Conservation (phyloP, 768 basidiomycete genomes). For the Chalciporus pseudorubinellus region DNA sequence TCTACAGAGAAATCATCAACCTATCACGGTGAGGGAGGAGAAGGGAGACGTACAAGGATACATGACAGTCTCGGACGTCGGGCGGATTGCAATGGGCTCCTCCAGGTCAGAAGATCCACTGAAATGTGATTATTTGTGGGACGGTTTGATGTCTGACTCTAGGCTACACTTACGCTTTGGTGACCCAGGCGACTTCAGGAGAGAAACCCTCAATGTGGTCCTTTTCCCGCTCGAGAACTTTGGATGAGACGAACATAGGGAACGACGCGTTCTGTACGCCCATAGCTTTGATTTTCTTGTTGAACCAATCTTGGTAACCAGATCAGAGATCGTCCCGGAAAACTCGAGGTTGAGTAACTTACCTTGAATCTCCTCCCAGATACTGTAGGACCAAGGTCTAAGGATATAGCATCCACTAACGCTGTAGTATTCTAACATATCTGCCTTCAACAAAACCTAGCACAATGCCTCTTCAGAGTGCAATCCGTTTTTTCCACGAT, state of each 20-base stretch:
- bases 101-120: slow-evolving; percentile 92
- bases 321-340: neutral
- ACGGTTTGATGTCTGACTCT: neutral
- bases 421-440: slow-evolving; percentile 99
- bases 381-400: slow-evolving; percentile 94
- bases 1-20: slow-evolving; percentile 44
- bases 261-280: slow-evolving; percentile 98
- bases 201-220: slow-evolving; percentile 99
- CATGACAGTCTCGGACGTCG: slow-evolving; percentile 99
- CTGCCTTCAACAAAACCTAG: slow-evolving; percentile 94
- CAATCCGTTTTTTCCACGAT: neutral
- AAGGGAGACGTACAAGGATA: slow-evolving; percentile 76
- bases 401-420: slow-evolving; percentile 99
- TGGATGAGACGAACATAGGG: slow-evolving; percentile 96
- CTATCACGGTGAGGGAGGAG: neutral
- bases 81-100: slow-evolving; percentile 96
- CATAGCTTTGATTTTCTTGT: slow-evolving; percentile 85
- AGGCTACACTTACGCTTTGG: slow-evolving; percentile 68
- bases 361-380: slow-evolving; percentile 97
- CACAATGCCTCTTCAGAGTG: slow-evolving; percentile 15
- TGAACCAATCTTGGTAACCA: slow-evolving; percentile 78
- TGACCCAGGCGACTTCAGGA: slow-evolving; percentile 99
- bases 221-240: slow-evolving; percentile 94
- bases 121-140: slow-evolving; percentile 1
- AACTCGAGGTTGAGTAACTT: slow-evolving; percentile 15